Evolutionary conservation across 805 yeast genomes (phyloP).

Genomic region (Ogataea pignaliae): DNA sequence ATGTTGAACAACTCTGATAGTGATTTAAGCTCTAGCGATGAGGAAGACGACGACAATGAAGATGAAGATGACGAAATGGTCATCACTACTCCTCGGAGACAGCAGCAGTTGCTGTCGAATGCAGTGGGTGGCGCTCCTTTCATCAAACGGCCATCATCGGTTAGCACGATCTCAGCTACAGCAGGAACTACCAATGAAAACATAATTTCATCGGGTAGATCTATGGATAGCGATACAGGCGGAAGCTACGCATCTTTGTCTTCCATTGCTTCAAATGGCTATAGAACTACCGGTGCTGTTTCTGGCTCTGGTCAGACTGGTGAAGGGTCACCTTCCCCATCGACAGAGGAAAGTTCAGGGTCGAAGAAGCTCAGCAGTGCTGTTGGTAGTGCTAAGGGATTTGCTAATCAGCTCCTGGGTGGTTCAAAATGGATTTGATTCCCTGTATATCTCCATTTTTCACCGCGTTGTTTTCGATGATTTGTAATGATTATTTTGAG

Average conservation of each 20-base stretch:
- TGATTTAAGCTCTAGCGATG: constrained; percentile 21
- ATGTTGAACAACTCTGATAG: constrained; percentile 33
- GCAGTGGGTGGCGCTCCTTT: not conserved
- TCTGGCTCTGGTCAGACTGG: not conserved
- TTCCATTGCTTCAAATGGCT: constrained; percentile 7
- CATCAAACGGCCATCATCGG: not conserved
- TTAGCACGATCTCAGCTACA: constrained; percentile 5
- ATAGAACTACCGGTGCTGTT: not conserved
- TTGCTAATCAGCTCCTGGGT: constrained; percentile 2
- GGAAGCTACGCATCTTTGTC: constrained; percentile 9
- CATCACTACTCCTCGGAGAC: constrained; percentile 13
- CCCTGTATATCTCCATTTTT: not conserved
- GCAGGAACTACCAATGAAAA: constrained; percentile 12
- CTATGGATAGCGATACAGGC: not conserved
- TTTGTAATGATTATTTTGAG: no score
- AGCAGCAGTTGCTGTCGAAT: not conserved
- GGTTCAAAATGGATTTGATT: constrained; percentile 2
- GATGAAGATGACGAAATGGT: constrained; percentile 13
- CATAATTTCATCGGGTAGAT: constrained; percentile 1
- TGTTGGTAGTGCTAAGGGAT: constrained; percentile 3
- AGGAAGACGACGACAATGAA: constrained; percentile 14
- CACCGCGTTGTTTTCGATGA: no score
- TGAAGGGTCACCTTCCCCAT: not conserved
- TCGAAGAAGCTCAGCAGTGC: constrained; percentile 24
- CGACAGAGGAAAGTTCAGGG: not conserved